Conservation (phyloP, 805 yeast species). For the Yarrowia osloensis region DNA sequence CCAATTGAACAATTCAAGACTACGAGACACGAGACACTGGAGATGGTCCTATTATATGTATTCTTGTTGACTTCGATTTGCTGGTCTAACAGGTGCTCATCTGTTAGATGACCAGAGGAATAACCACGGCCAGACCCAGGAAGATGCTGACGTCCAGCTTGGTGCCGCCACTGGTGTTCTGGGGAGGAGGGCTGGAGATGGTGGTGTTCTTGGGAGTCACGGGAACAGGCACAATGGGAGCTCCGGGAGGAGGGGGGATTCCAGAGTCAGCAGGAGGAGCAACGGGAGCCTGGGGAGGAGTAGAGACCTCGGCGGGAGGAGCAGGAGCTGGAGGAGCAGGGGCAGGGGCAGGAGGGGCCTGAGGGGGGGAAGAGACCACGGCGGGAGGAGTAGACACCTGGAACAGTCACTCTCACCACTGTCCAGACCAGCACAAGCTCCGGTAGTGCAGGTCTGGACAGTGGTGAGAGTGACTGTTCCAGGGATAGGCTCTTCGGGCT, state of each 20-base stretch:
- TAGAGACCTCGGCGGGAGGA: not conserved
- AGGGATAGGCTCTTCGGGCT: not conserved
- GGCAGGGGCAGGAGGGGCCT: not conserved
- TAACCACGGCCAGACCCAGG: not conserved
- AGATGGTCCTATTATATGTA: too few species aligned
- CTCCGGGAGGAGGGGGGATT: not conserved
- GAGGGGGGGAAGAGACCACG: not conserved
- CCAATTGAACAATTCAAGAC: too few species aligned
- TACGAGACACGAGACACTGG: too few species aligned
- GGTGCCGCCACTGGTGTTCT: not conserved
- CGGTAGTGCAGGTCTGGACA: not conserved
- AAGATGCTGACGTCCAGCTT: not conserved
- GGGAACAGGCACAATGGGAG: not conserved
- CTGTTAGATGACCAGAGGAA: not conserved
- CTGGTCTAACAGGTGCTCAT: too few species aligned
- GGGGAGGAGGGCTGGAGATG: not conserved
- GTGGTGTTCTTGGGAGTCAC: not conserved
- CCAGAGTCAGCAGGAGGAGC: not conserved
- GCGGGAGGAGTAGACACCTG: not conserved
- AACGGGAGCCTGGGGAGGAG: conserved; percentile 1
- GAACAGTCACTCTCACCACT: not conserved
- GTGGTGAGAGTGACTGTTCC: not conserved
- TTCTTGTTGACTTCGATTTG: too few species aligned
- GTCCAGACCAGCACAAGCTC: not conserved
- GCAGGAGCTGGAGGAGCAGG: not conserved